Base-by-base conservation (phyloP, 768 basidiomycete genomes). In the Saitozyma sp. region DNA sequence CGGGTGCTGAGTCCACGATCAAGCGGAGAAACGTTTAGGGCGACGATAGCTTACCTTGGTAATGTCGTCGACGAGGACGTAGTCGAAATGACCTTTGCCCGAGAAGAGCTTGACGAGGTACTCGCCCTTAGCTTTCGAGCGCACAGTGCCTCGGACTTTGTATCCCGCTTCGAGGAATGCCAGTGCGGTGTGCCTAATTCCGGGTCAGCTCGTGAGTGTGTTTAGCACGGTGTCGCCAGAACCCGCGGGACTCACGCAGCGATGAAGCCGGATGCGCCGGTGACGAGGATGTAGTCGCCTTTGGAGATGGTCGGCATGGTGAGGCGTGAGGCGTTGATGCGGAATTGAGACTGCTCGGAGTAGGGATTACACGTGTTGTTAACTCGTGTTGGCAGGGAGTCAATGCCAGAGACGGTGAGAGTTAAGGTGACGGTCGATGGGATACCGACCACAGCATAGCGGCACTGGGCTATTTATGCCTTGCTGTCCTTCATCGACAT, bases 41-140 rank as follows among this genome's bases (percentile, higher is more conserved):
- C 49, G 45, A 40, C 17, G 38, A n/a, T n/a, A 9, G 57, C 81
- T 55, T 50, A 85, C 85, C 79, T 82, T 73, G 8, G 82, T 82
- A 63, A 92, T 88, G 69, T 93, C 90, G 51, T 85, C 83, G 0
- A 92, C 89, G 17, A 90, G 79, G n/a, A 84, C 84, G 49, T 86
- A 75, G 65, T 88, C 86, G 66, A 90, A 85, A 29, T 29, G 29
- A 9, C 51, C 58, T 46, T 63, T 54, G 14, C 19, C 58, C 20
- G 20, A n/a, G 77, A 89, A 83, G 54, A 83, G 62, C 20, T 87
- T 80, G 57, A 80, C 78, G 61, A 91, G 79, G 68, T 85, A 84
- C 1, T 83, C 76, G 1, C 84, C 86, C 74, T 90, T 91, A 16
- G 79, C 80, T 9, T 74, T 70, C 1, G 85, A 84, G 11, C 90